Evolutionary conservation across 2,329 filamentous ascomycete genomes (phyloP).

Genomic region (Clarireedia paspali): DNA sequence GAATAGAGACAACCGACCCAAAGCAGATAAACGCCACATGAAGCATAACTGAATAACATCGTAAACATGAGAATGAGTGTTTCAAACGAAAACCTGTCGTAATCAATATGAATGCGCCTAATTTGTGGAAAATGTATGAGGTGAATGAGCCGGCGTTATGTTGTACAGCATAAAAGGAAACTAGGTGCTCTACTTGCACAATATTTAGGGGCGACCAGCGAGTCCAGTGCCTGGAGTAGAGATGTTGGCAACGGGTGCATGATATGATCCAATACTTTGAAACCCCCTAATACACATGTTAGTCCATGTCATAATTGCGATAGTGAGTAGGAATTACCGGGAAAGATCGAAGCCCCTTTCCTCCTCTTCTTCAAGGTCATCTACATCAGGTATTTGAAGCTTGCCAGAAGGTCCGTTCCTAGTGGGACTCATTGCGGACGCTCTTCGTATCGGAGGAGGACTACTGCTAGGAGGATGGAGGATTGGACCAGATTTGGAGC

Average conservation of each 20-base stretch:
- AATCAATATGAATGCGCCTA: not conserved
- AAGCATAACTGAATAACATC: not conserved
- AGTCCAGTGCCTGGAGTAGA: conserved; percentile 5
- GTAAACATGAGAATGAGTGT: not conserved
- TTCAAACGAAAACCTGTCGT: not conserved
- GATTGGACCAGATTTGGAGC: conserved; percentile 25
- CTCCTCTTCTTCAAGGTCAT: conserved; percentile 25
- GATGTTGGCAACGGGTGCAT: conserved; percentile 30
- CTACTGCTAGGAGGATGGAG: conserved; percentile 46
- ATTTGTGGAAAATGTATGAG: not conserved
- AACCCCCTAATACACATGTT: conserved; percentile 40
- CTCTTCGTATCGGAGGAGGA: conserved; percentile 35
- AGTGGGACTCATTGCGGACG: conserved; percentile 24
- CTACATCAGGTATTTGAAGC: conserved; percentile 16
- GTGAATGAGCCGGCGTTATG: not conserved
- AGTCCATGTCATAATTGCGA: conserved; percentile 13
- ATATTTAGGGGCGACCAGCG: not conserved
- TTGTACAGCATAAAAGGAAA: not conserved
- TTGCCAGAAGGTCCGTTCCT: conserved; percentile 17
- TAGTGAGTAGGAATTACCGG: conserved; percentile 16
- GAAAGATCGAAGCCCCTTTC: conserved; percentile 26
- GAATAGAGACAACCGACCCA: not conserved
- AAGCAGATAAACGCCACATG: not conserved
- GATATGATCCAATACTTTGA: conserved; percentile 57
- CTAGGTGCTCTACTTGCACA: not conserved